Conservation (phyloP, 345 rosid genomes). For the Rhodamnia rubescens region DNA sequence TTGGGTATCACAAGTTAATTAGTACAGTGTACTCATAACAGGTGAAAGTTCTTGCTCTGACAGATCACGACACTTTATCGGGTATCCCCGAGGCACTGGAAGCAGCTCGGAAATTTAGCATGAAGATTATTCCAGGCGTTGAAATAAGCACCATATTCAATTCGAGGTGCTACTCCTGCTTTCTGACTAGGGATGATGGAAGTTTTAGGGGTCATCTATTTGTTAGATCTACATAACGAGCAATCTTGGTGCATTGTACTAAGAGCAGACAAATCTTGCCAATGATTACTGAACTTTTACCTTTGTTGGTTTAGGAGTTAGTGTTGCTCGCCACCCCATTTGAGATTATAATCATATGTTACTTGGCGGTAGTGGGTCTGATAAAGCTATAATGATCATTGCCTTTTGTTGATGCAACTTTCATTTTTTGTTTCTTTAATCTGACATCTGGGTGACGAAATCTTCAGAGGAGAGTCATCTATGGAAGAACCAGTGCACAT, state of each 20-base stretch:
- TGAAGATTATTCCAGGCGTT: slow-evolving; percentile 86
- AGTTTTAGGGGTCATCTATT: not conserved
- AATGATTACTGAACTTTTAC: not conserved
- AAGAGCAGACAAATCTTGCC: not conserved
- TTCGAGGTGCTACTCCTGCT: slow-evolving; percentile 32
- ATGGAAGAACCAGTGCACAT: slow-evolving; percentile 84
- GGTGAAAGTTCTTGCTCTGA: slow-evolving; percentile 94
- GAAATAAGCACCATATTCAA: slow-evolving; percentile 90
- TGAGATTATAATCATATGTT: not conserved
- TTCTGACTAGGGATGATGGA: not conserved
- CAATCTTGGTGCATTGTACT: not conserved
- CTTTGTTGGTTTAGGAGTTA: not conserved
- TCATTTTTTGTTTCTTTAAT: not conserved
- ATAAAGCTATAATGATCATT: not conserved
- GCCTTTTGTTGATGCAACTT: not conserved
- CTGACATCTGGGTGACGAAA: slow-evolving; percentile 5
- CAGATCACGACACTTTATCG: slow-evolving; percentile 89
- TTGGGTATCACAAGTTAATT: slow-evolving; percentile 10
- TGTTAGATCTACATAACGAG: not conserved
- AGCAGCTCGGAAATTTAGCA: slow-evolving; percentile 60
- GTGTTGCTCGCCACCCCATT: not conserved
- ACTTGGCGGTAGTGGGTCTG: not conserved
- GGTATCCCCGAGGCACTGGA: slow-evolving; percentile 89
- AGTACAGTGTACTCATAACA: slow-evolving; percentile 32
- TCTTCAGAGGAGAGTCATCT: slow-evolving; percentile 31